Conservation (phyloP, 225 moss, liverwort and hornwort species). For the Marchantia paleacea region DNA sequence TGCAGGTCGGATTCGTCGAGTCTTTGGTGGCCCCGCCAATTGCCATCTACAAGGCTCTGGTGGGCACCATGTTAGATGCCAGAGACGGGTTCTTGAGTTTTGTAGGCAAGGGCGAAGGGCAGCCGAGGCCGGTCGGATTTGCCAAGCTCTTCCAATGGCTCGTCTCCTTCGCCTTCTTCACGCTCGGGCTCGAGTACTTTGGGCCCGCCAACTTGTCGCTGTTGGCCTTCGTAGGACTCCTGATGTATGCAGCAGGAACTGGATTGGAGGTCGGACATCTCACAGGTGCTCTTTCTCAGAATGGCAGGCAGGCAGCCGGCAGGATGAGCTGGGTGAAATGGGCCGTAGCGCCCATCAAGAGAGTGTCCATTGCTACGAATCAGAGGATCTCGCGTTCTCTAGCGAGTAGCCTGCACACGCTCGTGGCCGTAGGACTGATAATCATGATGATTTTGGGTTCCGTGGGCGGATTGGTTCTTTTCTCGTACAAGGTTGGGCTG, state of each 20-base stretch:
- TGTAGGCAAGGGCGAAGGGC: slow-evolving; percentile 40
- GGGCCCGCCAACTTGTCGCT: slow-evolving; percentile 42
- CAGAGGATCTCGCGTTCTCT: slow-evolving; percentile 55
- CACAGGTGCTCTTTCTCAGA: slow-evolving; percentile 30
- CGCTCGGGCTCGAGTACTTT: slow-evolving; percentile 51
- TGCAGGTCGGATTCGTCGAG: slow-evolving; percentile 56
- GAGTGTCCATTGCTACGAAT: slow-evolving; percentile 56
- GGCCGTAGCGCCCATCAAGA: slow-evolving; percentile 26
- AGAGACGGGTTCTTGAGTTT: slow-evolving; percentile 49
- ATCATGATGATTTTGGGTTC: slow-evolving; percentile 54
- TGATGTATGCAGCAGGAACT: slow-evolving; percentile 38
- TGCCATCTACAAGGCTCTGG: slow-evolving; percentile 52
- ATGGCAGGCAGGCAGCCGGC: slow-evolving; percentile 30
- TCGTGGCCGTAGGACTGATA: slow-evolving; percentile 68
- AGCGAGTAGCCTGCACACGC: slow-evolving; percentile 44
- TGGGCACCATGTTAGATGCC: slow-evolving; percentile 59
- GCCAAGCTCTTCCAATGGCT: slow-evolving; percentile 84
- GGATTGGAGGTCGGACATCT: slow-evolving; percentile 34
- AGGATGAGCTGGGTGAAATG: slow-evolving; percentile 30
- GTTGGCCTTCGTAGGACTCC: slow-evolving; percentile 36
- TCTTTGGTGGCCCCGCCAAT: slow-evolving; percentile 58
- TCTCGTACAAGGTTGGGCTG: slow-evolving; percentile 66
- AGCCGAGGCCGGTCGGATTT: slow-evolving; percentile 57
- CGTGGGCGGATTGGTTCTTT: slow-evolving; percentile 56
- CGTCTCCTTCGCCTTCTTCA: slow-evolving; percentile 58